These are phyloP conservation scores for Trichoderma pleuroti DNA, from an alignment of 2,329 filamentous ascomycete genomes.

Conservation along the genomic window DNA sequence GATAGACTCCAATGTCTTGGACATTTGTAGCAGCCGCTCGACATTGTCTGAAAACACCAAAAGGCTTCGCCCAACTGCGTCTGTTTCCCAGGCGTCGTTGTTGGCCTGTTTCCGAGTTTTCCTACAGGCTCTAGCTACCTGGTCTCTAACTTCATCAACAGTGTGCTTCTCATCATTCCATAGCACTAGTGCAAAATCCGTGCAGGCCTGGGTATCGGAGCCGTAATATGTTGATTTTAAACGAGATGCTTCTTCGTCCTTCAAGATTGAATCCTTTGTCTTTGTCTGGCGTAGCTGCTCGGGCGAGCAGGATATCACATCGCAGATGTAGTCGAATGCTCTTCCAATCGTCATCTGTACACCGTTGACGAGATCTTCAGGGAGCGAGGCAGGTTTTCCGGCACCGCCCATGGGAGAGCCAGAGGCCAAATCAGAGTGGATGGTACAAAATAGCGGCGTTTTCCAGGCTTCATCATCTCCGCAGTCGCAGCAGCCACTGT, in stretches of 20 bases:
- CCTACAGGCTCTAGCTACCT: slow-evolving; percentile 84
- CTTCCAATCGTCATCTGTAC: slow-evolving; percentile 84
- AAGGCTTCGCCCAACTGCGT: slow-evolving; percentile 82
- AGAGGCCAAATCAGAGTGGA: slow-evolving; percentile 67
- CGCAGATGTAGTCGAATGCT: slow-evolving; percentile 90
- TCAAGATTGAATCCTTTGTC: slow-evolving; percentile 71
- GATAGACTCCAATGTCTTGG: slow-evolving; percentile 87
- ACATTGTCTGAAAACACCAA: slow-evolving; percentile 74
- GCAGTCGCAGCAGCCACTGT: slow-evolving; percentile 96
- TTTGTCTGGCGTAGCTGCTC: slow-evolving; percentile 89
- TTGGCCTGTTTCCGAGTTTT: slow-evolving; percentile 66
- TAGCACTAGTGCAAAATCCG: slow-evolving; percentile 77
- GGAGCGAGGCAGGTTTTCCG: slow-evolving; percentile 57
- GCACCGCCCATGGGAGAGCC: slow-evolving; percentile 58
- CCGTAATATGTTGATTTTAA: slow-evolving; percentile 70
- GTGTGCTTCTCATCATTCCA: slow-evolving; percentile 99
- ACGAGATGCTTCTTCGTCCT: slow-evolving; percentile 78
- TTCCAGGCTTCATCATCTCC: slow-evolving; percentile 95
- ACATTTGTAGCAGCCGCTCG: slow-evolving; percentile 68
- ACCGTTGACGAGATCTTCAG: slow-evolving; percentile 69
- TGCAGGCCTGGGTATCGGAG: slow-evolving; percentile 40
- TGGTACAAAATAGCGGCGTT: slow-evolving; percentile 82
- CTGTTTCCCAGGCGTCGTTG: slow-evolving; percentile 78
- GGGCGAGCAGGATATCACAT: slow-evolving; percentile 95
- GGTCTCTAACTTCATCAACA: slow-evolving; percentile 81